These are phyloP conservation scores for Rhodosporidiobolus sp. DNA, from an alignment of 768 basidiomycete genomes.

Conservation along the genomic window DNA sequence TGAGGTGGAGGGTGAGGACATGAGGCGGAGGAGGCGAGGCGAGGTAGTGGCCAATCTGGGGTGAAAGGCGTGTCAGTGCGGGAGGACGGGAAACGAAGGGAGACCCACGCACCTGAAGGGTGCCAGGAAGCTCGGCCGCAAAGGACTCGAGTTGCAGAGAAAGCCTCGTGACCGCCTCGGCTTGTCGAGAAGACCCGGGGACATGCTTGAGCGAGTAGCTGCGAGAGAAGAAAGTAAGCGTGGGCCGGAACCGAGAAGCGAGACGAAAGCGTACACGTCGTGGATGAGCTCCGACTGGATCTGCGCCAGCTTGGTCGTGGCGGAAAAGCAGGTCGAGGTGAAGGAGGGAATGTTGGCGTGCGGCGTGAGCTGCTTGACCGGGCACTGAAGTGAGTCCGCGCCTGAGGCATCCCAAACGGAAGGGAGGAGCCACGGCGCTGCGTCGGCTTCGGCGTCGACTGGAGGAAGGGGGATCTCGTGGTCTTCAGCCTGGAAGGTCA, in stretches of 20 bases:
- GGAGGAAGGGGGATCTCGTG: constrained; percentile 18
- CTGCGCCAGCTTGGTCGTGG: constrained; percentile 2
- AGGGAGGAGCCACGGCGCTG: neutral
- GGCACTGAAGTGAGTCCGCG: neutral
- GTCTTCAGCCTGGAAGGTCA: neutral
- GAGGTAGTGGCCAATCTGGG: constrained; percentile 7
- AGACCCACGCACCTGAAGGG: neutral
- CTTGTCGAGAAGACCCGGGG: neutral
- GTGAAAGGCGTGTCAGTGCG: no score
- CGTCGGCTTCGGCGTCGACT: neutral
- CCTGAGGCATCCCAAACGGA: neutral
- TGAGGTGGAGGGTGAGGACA: constrained; percentile 59
- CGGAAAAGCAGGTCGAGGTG: constrained; percentile 6
- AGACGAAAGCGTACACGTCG: neutral
- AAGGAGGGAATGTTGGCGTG: neutral
- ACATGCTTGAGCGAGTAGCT: neutral
- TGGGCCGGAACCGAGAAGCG: neutral
- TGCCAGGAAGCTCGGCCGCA: no score
- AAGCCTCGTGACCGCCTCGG: neutral
- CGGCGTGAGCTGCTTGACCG: neutral
- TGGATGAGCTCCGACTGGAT: constrained; percentile 11
- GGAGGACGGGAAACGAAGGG: no score
- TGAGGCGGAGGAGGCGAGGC: constrained; percentile 46
- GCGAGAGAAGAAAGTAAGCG: neutral
- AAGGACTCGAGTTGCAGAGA: neutral